Evolutionary conservation across 352 stramenopile species (phyloP), one percentile per base, ranked within the genome.

Genomic region (Globisporangium spiculum): DNA sequence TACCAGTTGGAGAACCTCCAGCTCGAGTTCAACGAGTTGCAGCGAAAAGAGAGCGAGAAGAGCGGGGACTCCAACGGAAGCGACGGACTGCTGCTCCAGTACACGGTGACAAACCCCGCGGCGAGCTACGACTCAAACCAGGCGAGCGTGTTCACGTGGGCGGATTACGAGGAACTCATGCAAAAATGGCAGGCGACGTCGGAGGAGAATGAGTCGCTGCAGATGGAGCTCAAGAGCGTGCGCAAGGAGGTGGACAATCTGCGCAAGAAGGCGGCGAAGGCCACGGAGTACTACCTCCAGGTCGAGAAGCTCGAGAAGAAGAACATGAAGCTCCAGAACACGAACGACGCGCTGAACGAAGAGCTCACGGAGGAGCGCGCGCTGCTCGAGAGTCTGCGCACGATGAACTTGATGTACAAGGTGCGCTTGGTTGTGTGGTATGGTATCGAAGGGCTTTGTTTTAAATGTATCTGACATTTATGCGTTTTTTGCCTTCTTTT

Each of bases 331-430:
- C 58, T 92, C 30, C 81, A 88, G 66, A 72, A 73, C 18, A 65
- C 70, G 0, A 91, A 90, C 60, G 79, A 90, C 22, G 67, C 77
- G 38, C 71, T 94, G 7, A 67, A 74, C 36, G 79, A 90, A 70
- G 86, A 94, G 65, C 75, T 84, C 9, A 84, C 74, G 32, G 86
- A 94, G 61, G 80, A 88, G 34, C 80, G 80, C 32, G 79, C 77
- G 24, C 66, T 94, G 16, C 76, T 88, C 48, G 83, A 91, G 46
- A 94, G 86, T 69, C 68, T 90, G 2, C 79, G 78, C 12, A 80
- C 80, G 2, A 88, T 89, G 74, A 87, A 86, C 52, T 59, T 86
- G 1, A 84, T 86, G 70, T 91, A 91, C 66, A 91, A 89, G 71
- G 74, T 80, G 69, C 27, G 46, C 34, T 16, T 50, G 41, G 7